Evolutionary conservation across 257 asterid species (phyloP).

Genomic region (Salvia hispanica): DNA sequence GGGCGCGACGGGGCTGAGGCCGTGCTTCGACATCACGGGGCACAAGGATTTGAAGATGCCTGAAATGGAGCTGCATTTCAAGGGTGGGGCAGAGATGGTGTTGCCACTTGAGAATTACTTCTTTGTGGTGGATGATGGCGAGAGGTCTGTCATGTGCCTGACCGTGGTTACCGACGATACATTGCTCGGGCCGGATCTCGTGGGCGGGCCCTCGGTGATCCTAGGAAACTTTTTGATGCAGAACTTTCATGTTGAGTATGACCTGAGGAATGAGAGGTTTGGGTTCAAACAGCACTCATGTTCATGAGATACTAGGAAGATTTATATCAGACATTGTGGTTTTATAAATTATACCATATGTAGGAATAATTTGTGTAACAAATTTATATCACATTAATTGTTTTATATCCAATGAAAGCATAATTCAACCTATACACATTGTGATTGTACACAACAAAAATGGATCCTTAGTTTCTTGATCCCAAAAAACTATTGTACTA

Average conservation of each 20-base stretch:
- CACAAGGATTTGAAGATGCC: constrained; percentile 46
- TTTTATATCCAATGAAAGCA: no score
- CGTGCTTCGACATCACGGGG: constrained; percentile 70
- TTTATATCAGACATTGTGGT: neutral
- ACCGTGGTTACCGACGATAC: constrained; percentile 55
- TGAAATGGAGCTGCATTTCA: constrained; percentile 64
- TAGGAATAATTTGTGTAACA: constrained; percentile 13
- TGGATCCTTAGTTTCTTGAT: neutral
- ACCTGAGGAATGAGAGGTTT: constrained; percentile 66
- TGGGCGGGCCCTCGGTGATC: constrained; percentile 71
- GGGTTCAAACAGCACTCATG: constrained; percentile 70
- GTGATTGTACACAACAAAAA: neutral
- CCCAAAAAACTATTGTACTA: neutral
- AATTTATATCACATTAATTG: neutral
- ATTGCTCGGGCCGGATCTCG: constrained; percentile 37
- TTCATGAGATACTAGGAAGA: constrained; percentile 31
- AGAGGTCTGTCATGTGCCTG: constrained; percentile 48
- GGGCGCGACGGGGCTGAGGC: constrained; percentile 54
- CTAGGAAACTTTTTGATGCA: constrained; percentile 87
- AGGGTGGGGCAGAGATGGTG: constrained; percentile 73
- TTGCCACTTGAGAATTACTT: constrained; percentile 77
- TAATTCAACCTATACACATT: neutral
- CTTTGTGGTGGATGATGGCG: constrained; percentile 40
- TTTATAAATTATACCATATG: neutral
- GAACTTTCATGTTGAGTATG: constrained; percentile 74